These are phyloP conservation scores for Nicotiana rustica DNA, from an alignment of 305 asterid species.

Conservation along the genomic window DNA sequence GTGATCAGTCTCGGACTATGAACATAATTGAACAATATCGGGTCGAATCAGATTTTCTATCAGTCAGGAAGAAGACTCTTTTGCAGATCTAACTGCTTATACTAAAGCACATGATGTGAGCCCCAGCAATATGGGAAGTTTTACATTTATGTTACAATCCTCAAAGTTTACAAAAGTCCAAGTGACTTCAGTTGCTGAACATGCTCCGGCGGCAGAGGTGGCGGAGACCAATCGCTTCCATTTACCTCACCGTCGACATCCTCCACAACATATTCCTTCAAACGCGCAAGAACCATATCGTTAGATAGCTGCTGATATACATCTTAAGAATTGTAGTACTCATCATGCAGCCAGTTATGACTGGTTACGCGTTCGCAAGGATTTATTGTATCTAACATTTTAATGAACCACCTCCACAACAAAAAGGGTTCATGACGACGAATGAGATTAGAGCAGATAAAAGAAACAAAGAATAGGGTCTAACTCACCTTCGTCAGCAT, in stretches of 20 bases:
- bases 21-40: slow-evolving; percentile 40
- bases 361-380: neutral
- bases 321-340: neutral
- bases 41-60: slow-evolving; percentile 4
- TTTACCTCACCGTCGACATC: slow-evolving; percentile 87
- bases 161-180: slow-evolving; percentile 67
- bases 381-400: neutral
- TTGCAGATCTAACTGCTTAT: neutral
- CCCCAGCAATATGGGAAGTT: neutral
- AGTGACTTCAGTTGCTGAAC: slow-evolving; percentile 88
- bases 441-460: neutral
- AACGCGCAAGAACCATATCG: neutral
- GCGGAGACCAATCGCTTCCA: slow-evolving; percentile 84
- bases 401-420: neutral
- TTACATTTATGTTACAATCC: neutral
- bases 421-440: neutral
- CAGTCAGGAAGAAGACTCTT: neutral
- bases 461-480: neutral
- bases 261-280: slow-evolving; percentile 90
- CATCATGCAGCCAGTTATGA: neutral
- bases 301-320: neutral
- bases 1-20: slow-evolving; percentile 38
- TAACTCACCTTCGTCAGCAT: slow-evolving; percentile 89
- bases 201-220: slow-evolving; percentile 82
- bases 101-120: neutral